Evolutionary conservation across 306 rosid genomes (phyloP).

Genomic region (Gastrolobium bilobum): DNA sequence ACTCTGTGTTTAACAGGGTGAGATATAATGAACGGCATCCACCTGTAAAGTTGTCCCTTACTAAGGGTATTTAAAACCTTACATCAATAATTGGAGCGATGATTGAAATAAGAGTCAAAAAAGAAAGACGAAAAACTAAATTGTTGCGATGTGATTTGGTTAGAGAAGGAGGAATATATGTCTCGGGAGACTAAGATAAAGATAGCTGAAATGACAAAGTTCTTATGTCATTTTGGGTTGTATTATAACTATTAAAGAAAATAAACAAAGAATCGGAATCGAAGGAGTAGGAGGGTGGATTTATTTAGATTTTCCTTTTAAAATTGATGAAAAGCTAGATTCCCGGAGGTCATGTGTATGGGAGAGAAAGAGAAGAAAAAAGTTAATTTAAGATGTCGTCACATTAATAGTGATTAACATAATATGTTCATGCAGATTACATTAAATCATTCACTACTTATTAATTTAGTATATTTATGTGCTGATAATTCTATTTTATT

Average conservation of each 20-base stretch:
- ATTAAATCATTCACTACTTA: background rate
- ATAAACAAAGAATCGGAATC: background rate
- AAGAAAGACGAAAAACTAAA: background rate
- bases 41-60: slow-evolving; percentile 49
- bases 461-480: background rate
- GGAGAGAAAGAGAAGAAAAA: slow-evolving; percentile 7
- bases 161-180: slow-evolving; percentile 24
- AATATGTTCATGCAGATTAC: background rate
- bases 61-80: slow-evolving; percentile 42
- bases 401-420: slow-evolving; percentile 27
- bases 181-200: slow-evolving; percentile 34
- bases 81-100: slow-evolving; percentile 53
- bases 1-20: slow-evolving; percentile 36
- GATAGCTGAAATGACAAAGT: background rate
- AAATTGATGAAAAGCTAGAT: slow-evolving; percentile 49
- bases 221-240: slow-evolving; percentile 21
- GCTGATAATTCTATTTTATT: too few species aligned
- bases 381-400: background rate
- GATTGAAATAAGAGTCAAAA: slow-evolving; percentile 46
- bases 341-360: slow-evolving; percentile 49
- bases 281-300: background rate
- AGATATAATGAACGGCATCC: slow-evolving; percentile 9
- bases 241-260: background rate
- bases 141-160: slow-evolving; percentile 31
- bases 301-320: slow-evolving; percentile 20